Evolutionary conservation across 352 stramenopile species (phyloP).

Genomic region (Chrysophaeum taylorii): DNA sequence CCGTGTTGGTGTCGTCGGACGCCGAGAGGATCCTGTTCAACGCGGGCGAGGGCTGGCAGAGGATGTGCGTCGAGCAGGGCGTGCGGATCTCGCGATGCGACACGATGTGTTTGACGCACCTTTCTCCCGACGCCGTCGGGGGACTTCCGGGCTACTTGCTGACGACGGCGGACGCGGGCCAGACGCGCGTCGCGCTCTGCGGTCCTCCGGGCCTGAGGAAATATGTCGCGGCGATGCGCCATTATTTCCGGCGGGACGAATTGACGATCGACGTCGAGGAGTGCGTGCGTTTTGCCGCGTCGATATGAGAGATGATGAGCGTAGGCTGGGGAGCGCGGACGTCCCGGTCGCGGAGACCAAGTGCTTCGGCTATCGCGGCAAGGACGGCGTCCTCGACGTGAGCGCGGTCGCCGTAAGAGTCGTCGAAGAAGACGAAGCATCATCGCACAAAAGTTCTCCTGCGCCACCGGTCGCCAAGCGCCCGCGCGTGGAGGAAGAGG

Average conservation of each 20-base stretch:
- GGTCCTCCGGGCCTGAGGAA: background rate
- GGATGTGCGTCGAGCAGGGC: constrained; percentile 11
- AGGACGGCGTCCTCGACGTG: background rate
- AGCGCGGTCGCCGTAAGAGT: background rate
- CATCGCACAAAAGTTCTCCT: too few relatives aligned
- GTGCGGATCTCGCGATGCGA: background rate
- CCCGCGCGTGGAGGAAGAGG: too few relatives aligned
- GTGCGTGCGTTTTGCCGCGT: background rate
- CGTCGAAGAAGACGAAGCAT: background rate
- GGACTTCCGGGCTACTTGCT: constrained; percentile 51
- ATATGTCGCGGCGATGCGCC: background rate
- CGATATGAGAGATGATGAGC: too few relatives aligned
- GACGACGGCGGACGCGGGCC: constrained; percentile 39
- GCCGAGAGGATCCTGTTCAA: constrained; percentile 7
- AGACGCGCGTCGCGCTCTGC: background rate
- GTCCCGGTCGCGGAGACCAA: background rate
- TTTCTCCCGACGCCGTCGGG: constrained; percentile 39
- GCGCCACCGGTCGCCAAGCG: too few relatives aligned
- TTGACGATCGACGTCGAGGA: background rate
- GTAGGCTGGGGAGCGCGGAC: too few relatives aligned
- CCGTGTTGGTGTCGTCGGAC: background rate
- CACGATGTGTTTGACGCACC: constrained; percentile 41
- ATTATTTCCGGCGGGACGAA: constrained; percentile 1
- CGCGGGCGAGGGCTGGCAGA: constrained; percentile 7
- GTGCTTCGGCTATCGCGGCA: background rate